Evolutionary conservation across 495 filamentous ascomycete genomes (phyloP).

Genomic region (Acidomyces sp.): DNA sequence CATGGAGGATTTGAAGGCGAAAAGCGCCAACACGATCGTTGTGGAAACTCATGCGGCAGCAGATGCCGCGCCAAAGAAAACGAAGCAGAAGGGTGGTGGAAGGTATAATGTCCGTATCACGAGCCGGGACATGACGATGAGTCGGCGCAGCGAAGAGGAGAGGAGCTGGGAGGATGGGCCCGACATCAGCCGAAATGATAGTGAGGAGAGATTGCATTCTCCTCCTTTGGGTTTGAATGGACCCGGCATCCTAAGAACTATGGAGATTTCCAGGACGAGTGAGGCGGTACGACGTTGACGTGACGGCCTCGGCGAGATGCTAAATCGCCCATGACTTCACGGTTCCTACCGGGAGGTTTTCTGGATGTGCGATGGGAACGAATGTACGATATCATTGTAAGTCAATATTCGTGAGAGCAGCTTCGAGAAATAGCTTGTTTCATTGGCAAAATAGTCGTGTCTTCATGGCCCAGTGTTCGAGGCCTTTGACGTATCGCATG

Average conservation of each 20-base stretch:
- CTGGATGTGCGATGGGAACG: no score
- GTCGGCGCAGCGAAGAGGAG: background rate
- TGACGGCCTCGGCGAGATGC: no score
- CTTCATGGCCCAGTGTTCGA: no score
- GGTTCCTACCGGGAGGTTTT: no score
- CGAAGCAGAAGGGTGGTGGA: background rate
- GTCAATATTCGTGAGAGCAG: no score
- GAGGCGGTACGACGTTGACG: no score
- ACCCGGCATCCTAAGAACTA: conserved; percentile 4
- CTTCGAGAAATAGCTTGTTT: no score
- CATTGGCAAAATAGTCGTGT: no score
- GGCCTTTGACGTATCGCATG: no score
- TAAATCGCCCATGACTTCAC: no score
- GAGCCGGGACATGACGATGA: background rate
- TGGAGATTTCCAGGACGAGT: conserved; percentile 7
- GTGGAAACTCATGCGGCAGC: background rate
- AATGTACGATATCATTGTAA: no score
- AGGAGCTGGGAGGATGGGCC: background rate
- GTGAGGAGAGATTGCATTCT: conserved; percentile 3
- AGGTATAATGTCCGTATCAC: conserved; percentile 5
- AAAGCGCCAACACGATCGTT: background rate
- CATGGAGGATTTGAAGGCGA: background rate
- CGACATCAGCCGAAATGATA: conserved; percentile 2
- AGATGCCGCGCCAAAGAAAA: background rate
- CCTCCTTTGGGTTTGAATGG: no score